phyloP scores from a whole-genome alignment of 306 rosid species.

The Trifolium dubium region DNA sequence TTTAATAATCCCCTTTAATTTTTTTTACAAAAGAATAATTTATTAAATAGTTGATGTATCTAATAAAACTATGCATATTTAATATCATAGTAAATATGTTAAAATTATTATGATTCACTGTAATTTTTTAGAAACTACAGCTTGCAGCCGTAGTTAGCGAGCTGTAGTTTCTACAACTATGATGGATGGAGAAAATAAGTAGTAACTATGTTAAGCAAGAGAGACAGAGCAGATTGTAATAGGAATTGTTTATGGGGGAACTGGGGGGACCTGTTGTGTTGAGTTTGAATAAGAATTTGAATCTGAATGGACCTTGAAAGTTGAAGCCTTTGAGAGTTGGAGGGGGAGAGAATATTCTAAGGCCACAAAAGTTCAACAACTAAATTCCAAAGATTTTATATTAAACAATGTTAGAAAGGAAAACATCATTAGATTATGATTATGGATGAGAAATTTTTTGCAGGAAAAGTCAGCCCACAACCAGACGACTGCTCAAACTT shows the following conservation, averaged over 20 bases:
- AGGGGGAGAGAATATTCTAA: constrained; percentile 84
- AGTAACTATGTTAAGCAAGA: constrained; percentile 31
- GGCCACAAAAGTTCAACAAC: constrained; percentile 76
- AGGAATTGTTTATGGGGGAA: constrained; percentile 1
- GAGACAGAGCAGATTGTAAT: constrained; percentile 32
- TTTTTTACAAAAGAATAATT: too few relatives aligned
- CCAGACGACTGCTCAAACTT: constrained; percentile 77
- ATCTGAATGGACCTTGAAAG: constrained; percentile 82
- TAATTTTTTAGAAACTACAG: too few relatives aligned
- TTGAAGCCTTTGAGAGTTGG: constrained; percentile 70
- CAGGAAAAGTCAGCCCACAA: constrained; percentile 92
- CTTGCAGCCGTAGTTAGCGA: too few relatives aligned
- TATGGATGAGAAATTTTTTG: constrained; percentile 50
- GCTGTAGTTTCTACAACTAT: too few relatives aligned
- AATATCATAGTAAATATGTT: too few relatives aligned
- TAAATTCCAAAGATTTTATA: constrained; percentile 73
- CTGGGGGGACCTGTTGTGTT: constrained; percentile 30
- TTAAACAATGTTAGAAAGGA: constrained; percentile 71
- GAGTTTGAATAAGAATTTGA: constrained; percentile 63
- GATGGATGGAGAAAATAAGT: too few relatives aligned
- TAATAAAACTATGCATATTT: too few relatives aligned
- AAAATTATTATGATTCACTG: too few relatives aligned
- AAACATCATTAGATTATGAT: constrained; percentile 91
- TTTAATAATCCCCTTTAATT: too few relatives aligned
- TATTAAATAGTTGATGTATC: too few relatives aligned